phyloP scores from a whole-genome alignment of 768 basidiomycete species.

The Leccinum barrowsii region DNA sequence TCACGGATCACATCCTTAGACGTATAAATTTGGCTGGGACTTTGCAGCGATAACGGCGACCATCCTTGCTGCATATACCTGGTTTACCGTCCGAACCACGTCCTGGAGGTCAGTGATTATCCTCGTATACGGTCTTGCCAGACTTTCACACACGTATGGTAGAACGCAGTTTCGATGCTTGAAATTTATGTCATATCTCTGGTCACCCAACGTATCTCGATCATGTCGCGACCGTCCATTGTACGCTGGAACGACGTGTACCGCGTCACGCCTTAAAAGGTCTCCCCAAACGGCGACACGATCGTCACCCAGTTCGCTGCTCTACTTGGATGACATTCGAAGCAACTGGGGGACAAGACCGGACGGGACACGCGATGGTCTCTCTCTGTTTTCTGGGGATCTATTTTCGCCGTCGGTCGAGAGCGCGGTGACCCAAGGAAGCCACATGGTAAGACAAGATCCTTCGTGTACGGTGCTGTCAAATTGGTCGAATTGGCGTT shows the following conservation, averaged over 20 bases:
- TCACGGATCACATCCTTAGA: constrained; percentile 43
- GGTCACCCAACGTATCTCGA: not conserved
- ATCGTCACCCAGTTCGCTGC: constrained; percentile 87
- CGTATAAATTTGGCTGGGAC: constrained; percentile 96
- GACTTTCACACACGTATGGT: not conserved
- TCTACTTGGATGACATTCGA: constrained; percentile 58
- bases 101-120: constrained; percentile 74
- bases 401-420: constrained; percentile 85
- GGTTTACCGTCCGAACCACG: constrained; percentile 96
- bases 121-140: not conserved
- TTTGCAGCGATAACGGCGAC: constrained; percentile 87
- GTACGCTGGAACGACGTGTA: constrained; percentile 84
- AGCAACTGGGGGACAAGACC: constrained; percentile 47
- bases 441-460: constrained; percentile 69
- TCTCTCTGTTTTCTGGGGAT: constrained; percentile 86
- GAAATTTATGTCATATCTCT: not conserved
- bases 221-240: constrained; percentile 43
- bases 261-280: constrained; percentile 72
- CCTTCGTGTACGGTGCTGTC: not conserved
- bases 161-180: constrained; percentile 89
- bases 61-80: constrained; percentile 88
- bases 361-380: constrained; percentile 61
- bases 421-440: constrained; percentile 83
- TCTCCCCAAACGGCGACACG: constrained; percentile 49
- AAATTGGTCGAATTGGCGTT: not conserved